These are phyloP conservation scores for Ormosia emarginata DNA, from an alignment of 306 rosid genomes.

Conservation along the genomic window DNA sequence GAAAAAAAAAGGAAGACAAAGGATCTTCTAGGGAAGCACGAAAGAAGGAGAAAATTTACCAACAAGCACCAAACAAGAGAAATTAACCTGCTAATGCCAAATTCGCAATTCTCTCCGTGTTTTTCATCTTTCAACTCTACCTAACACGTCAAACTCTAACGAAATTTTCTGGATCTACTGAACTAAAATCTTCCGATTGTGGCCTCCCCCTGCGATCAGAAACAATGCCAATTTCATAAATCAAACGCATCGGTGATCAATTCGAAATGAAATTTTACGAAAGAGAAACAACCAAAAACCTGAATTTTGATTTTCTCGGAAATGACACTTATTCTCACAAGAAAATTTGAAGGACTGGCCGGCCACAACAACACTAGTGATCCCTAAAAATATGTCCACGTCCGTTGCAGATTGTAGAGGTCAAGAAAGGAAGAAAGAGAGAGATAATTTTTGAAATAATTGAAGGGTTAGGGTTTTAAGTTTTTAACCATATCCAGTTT, in stretches of 20 bases:
- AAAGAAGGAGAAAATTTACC: neutral
- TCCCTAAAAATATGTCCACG: conserved; percentile 4
- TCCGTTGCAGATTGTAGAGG: conserved; percentile 54
- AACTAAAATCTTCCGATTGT: neutral
- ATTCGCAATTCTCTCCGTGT: conserved; percentile 70
- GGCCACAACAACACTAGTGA: conserved; percentile 22
- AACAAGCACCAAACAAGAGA: neutral
- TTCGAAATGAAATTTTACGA: neutral
- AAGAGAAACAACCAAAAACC: neutral
- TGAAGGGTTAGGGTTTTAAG: conserved; percentile 57
- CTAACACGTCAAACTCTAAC: conserved; percentile 8
- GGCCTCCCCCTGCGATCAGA: conserved; percentile 39
- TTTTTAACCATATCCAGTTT: neutral
- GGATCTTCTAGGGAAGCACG: neutral
- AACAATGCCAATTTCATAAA: conserved; percentile 17
- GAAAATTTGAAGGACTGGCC: conserved; percentile 25
- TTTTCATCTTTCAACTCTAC: conserved; percentile 47
- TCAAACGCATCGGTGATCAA: neutral
- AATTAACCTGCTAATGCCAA: conserved; percentile 71
- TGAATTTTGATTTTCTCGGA: neutral
- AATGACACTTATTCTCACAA: neutral
- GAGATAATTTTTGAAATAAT: conserved; percentile 23
- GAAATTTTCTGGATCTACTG: neutral
- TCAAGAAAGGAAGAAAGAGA: conserved; percentile 1
- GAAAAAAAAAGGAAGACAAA: neutral